Percentiles rank a stretch among this genome's conserved stretches.
These are phyloP conservation scores for Beta macrorhiza DNA, from an alignment of 179 eudicot genomes.

Conservation along the genomic window DNA sequence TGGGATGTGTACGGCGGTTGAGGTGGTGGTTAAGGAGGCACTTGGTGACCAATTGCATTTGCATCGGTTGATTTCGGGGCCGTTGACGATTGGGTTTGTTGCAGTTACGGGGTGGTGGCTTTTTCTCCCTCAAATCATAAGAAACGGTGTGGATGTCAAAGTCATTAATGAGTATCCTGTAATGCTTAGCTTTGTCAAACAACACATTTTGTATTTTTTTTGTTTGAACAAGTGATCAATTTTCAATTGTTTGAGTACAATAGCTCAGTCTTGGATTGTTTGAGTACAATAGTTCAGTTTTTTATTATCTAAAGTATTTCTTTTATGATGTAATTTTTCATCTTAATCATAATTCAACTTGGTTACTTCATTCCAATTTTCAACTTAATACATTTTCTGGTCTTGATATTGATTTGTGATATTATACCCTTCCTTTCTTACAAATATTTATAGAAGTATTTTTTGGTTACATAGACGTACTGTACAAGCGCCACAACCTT, in stretches of 20 bases:
- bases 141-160: constrained; percentile 42
- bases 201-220: constrained; percentile 3
- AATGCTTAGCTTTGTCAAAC: constrained; percentile 29
- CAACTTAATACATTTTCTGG: too few species aligned
- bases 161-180: constrained; percentile 38
- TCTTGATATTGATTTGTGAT: too few species aligned
- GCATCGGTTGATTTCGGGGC: constrained; percentile 31
- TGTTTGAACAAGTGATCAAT: not conserved
- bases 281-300: too few species aligned
- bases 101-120: constrained; percentile 51
- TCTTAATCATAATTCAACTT: too few species aligned
- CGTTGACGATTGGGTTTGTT: constrained; percentile 47
- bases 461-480: too few species aligned
- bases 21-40: constrained; percentile 41
- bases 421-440: too few species aligned
- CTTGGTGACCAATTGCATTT: constrained; percentile 24
- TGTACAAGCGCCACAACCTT: too few species aligned
- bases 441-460: too few species aligned
- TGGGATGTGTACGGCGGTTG: constrained; percentile 43
- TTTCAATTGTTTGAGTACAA: not conserved
- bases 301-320: too few species aligned
- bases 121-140: constrained; percentile 56
- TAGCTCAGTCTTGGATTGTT: not conserved
- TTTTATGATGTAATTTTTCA: too few species aligned
- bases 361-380: too few species aligned